Conservation (phyloP, 768 basidiomycete species). For the Lactarius evosmus region DNA sequence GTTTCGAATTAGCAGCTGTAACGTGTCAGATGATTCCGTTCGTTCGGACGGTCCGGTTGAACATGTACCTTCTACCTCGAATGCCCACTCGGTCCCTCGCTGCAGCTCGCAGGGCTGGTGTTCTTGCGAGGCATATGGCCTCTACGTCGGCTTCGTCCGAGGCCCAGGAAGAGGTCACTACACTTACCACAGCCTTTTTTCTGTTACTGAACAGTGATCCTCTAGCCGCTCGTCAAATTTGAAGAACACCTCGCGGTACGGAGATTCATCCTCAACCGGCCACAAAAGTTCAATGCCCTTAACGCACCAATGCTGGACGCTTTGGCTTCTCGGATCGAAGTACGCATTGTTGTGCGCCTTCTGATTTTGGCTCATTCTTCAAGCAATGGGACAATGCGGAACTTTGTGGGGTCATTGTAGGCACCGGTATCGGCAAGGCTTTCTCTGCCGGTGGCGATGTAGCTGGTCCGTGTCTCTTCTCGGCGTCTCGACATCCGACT, state of each 20-base stretch:
- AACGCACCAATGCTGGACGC: slow-evolving; percentile 72
- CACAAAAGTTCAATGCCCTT: slow-evolving; percentile 77
- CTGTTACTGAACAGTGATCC: slow-evolving; percentile 21
- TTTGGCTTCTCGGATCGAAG: slow-evolving; percentile 74
- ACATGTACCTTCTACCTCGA: slow-evolving; percentile 18
- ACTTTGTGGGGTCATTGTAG: slow-evolving; percentile 69
- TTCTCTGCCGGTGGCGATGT: slow-evolving; percentile 98
- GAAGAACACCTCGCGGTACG: slow-evolving; percentile 62
- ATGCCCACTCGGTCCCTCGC: slow-evolving; percentile 24
- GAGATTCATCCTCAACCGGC: slow-evolving; percentile 76
- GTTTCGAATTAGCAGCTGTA: too few relatives aligned
- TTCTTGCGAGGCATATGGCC: slow-evolving; percentile 39
- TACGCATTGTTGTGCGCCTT: slow-evolving; percentile 34
- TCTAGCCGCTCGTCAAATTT: slow-evolving; percentile 54
- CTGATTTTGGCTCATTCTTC: not conserved
- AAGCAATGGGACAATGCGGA: slow-evolving; percentile 76
- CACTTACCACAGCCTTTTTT: not conserved
- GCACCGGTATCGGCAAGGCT: slow-evolving; percentile 65
- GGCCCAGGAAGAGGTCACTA: slow-evolving; percentile 17
- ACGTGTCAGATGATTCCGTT: not conserved
- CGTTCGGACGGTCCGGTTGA: not conserved
- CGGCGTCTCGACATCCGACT: not conserved
- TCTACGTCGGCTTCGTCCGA: slow-evolving; percentile 25
- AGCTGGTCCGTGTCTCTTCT: slow-evolving; percentile 51
- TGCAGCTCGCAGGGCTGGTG: slow-evolving; percentile 34